Conservation (phyloP, 176 grass and related monocot species). For the Carex littledalei region DNA sequence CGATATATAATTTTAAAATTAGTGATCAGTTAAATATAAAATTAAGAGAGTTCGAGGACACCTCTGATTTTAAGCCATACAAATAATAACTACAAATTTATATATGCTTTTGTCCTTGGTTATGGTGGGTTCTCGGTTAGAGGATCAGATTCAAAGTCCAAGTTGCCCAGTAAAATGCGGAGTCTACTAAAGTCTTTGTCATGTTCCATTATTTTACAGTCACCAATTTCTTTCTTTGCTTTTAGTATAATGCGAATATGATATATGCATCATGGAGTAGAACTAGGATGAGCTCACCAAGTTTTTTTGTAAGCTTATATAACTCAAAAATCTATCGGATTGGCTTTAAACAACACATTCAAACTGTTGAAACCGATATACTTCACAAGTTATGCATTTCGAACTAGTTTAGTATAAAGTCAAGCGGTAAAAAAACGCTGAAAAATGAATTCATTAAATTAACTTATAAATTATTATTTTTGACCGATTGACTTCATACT, state of each 20-base stretch:
- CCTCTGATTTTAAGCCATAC: not conserved
- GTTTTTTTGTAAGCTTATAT: too few species aligned
- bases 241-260: not conserved
- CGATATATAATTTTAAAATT: too few species aligned
- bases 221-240: not conserved
- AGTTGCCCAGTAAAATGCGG: not conserved
- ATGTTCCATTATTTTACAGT: not conserved
- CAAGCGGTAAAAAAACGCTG: too few species aligned
- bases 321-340: too few species aligned
- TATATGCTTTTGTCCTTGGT: not conserved
- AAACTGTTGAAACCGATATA: too few species aligned
- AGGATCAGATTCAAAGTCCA: slow-evolving; percentile 12
- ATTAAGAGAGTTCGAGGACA: not conserved
- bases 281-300: too few species aligned
- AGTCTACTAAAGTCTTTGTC: slow-evolving; percentile 11
- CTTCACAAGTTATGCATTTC: too few species aligned
- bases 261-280: not conserved
- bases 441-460: too few species aligned
- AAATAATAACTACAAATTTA: not conserved
- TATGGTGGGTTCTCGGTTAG: not conserved
- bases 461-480: too few species aligned
- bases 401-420: too few species aligned
- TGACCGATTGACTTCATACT: too few species aligned
- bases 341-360: too few species aligned
- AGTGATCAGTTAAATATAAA: not conserved